These are phyloP conservation scores for Ehretia macrophylla DNA, from an alignment of 257 asterid genomes.

Conservation along the genomic window DNA sequence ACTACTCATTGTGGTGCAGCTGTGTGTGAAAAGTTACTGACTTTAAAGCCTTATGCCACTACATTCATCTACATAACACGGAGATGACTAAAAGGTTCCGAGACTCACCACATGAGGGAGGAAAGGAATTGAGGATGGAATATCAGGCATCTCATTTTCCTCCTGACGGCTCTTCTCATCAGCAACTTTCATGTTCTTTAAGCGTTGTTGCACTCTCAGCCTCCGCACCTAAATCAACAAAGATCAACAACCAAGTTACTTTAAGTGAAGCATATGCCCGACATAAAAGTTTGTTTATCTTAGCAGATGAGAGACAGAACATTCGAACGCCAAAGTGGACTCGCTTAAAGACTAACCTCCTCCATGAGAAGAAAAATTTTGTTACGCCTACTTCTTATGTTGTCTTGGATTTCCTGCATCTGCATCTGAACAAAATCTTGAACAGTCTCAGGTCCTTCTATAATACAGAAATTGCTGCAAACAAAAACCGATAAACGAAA, in stretches of 20 bases:
- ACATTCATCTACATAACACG: background rate
- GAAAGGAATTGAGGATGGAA: slow-evolving; percentile 87
- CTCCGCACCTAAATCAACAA: slow-evolving; percentile 58
- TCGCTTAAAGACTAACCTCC: slow-evolving; percentile 48
- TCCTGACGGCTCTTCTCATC: slow-evolving; percentile 24
- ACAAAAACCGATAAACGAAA: background rate
- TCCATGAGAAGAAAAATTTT: slow-evolving; percentile 93
- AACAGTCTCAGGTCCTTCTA: slow-evolving; percentile 94
- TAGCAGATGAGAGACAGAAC: background rate
- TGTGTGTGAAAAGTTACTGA: too few species aligned
- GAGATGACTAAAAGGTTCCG: slow-evolving; percentile 1
- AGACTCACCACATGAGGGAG: slow-evolving; percentile 76
- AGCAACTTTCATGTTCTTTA: slow-evolving; percentile 37
- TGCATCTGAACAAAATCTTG: slow-evolving; percentile 94
- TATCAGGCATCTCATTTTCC: slow-evolving; percentile 85
- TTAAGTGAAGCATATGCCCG: background rate
- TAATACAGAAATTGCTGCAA: slow-evolving; percentile 85
- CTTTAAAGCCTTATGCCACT: background rate
- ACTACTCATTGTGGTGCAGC: too few species aligned
- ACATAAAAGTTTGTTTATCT: background rate
- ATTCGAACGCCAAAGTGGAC: background rate
- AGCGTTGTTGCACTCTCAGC: slow-evolving; percentile 75
- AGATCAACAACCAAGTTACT: slow-evolving; percentile 1
- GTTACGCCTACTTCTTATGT: slow-evolving; percentile 75
- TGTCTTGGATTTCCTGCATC: slow-evolving; percentile 82